Conservation (phyloP, 2,329 filamentous ascomycete genomes). For the Pseudogymnoascus sp. region DNA sequence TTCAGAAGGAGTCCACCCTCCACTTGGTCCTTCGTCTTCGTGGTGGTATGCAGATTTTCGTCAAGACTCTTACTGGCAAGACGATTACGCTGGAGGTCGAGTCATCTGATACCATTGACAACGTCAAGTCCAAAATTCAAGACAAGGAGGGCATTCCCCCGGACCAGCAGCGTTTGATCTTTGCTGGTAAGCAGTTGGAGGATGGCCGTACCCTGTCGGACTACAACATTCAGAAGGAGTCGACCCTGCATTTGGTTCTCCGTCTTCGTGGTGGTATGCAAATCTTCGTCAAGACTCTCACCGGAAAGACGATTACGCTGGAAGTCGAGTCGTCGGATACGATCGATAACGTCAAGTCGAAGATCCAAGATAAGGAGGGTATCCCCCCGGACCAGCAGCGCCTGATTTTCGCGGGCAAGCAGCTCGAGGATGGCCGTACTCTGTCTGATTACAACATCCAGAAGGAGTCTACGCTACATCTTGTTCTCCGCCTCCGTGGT, state of each 20-base stretch:
- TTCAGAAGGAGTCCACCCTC: constrained; percentile 82
- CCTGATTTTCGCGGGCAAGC: constrained; percentile 63
- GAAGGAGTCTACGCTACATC: constrained; percentile 64
- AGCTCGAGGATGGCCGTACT: constrained; percentile 67
- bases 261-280: constrained; percentile 68
- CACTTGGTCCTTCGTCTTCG: constrained; percentile 74
- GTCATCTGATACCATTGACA: constrained; percentile 61
- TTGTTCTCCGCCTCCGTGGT: constrained; percentile 63
- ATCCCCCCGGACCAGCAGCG: constrained; percentile 64
- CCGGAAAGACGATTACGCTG: constrained; percentile 61
- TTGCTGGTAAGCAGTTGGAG: constrained; percentile 63
- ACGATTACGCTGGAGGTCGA: constrained; percentile 63
- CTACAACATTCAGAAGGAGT: constrained; percentile 82
- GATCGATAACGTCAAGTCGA: constrained; percentile 63
- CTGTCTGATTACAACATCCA: constrained; percentile 81
- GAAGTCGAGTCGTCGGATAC: constrained; percentile 63
- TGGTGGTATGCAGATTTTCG: constrained; percentile 72
- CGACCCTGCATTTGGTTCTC: constrained; percentile 61
- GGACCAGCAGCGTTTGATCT: constrained; percentile 63
- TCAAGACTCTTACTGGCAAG: constrained; percentile 63
- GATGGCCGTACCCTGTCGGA: constrained; percentile 75
- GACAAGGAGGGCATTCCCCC: constrained; percentile 66
- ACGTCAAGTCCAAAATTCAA: constrained; percentile 63
- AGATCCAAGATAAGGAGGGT: constrained; percentile 65
- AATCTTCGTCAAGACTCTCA: constrained; percentile 64